Percentiles rank a stretch among this genome's conserved stretches.
Conservation (phyloP, 2,329 filamentous ascomycete species). For the Fusarium devonianum region DNA sequence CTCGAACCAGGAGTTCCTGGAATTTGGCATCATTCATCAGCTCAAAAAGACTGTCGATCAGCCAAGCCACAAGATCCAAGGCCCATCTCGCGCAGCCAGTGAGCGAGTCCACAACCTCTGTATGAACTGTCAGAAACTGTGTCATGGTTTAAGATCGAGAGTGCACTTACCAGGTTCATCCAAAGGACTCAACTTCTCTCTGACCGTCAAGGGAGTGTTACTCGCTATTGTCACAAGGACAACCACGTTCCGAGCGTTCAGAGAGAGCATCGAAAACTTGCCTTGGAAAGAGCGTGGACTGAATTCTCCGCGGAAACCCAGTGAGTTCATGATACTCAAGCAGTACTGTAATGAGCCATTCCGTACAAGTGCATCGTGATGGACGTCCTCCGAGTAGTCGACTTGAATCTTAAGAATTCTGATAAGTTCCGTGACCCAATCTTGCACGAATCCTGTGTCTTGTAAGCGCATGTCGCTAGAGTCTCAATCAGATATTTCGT, state of each 20-base stretch:
- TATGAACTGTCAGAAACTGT: slow-evolving; percentile 9
- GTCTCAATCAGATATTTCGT: neutral
- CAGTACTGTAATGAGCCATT: slow-evolving; percentile 77
- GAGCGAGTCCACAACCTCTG: slow-evolving; percentile 75
- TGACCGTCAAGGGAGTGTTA: slow-evolving; percentile 61
- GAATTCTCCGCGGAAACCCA: slow-evolving; percentile 74
- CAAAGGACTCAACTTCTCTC: slow-evolving; percentile 64
- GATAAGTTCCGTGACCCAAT: slow-evolving; percentile 72
- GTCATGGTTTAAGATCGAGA: too few relatives aligned
- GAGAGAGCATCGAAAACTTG: slow-evolving; percentile 76
- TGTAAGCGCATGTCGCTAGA: slow-evolving; percentile 23
- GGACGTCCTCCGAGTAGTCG: slow-evolving; percentile 81
- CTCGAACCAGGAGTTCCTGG: slow-evolving; percentile 56
- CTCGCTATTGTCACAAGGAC: slow-evolving; percentile 70
- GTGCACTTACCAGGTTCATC: slow-evolving; percentile 61
- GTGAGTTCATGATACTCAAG: slow-evolving; percentile 78
- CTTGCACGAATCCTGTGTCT: slow-evolving; percentile 61
- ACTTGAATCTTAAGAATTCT: slow-evolving; percentile 74
- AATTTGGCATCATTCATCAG: slow-evolving; percentile 62
- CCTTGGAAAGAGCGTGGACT: slow-evolving; percentile 69
- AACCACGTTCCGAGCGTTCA: slow-evolving; percentile 77
- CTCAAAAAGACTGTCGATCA: slow-evolving; percentile 65
- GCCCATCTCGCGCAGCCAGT: slow-evolving; percentile 82
- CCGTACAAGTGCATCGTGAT: slow-evolving; percentile 74
- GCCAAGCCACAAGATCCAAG: slow-evolving; percentile 72